phyloP scores from a whole-genome alignment of 176 grass and related monocot species.

The Avena insularis region DNA sequence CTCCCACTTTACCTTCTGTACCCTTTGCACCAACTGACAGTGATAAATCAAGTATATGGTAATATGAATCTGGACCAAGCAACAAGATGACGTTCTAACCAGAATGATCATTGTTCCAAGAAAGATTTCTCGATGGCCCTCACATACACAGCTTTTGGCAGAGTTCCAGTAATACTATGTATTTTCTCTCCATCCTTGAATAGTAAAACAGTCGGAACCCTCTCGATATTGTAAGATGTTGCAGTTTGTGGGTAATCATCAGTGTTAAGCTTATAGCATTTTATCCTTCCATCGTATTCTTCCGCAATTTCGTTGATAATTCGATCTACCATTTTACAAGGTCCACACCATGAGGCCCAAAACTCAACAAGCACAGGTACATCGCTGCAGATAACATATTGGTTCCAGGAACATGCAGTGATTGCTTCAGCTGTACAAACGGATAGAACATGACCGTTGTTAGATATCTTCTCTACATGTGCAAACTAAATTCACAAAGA shows the following conservation, averaged over 20 bases:
- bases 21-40: constrained; percentile 6
- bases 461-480: constrained; percentile 35
- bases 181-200: constrained; percentile 92
- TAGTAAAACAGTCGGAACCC: constrained; percentile 82
- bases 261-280: constrained; percentile 76
- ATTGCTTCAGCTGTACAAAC: constrained; percentile 74
- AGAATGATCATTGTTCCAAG: constrained; percentile 52
- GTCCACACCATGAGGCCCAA: constrained; percentile 94
- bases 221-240: constrained; percentile 56
- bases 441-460: constrained; percentile 25
- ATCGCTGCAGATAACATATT: constrained; percentile 77
- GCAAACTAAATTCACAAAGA: background rate
- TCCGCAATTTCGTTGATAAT: constrained; percentile 74
- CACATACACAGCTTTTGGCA: constrained; percentile 81
- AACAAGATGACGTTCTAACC: constrained; percentile 22
- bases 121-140: constrained; percentile 83
- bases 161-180: constrained; percentile 81
- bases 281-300: constrained; percentile 83
- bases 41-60: constrained; percentile 25
- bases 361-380: constrained; percentile 86
- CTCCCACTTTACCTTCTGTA: constrained; percentile 39
- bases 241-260: constrained; percentile 81
- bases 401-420: constrained; percentile 79
- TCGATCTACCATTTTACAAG: constrained; percentile 75
- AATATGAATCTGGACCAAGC: constrained; percentile 32